Evolutionary conservation across 257 asterid genomes (phyloP).

Genomic region (Scutellaria baicalensis): DNA sequence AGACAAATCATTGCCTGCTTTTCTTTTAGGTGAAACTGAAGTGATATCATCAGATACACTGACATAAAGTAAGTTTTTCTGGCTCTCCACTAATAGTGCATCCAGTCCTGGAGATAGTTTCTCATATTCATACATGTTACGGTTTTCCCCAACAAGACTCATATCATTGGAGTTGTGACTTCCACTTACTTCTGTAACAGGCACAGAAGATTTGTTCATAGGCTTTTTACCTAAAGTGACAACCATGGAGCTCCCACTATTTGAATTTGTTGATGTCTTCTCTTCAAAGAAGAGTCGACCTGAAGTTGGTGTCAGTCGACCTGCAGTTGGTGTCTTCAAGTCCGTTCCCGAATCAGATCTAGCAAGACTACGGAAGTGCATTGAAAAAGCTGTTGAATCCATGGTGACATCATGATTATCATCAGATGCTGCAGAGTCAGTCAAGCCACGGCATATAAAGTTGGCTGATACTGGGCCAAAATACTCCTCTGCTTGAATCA

Average conservation of each 20-base stretch:
- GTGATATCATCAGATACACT: slow-evolving; percentile 34
- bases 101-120: slow-evolving; percentile 62
- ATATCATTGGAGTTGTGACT: slow-evolving; percentile 61
- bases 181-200: slow-evolving; percentile 37
- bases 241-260: slow-evolving; percentile 54
- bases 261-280: slow-evolving; percentile 52
- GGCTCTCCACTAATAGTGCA: slow-evolving; percentile 57
- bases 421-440: slow-evolving; percentile 79
- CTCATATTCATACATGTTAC: slow-evolving; percentile 58
- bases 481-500: slow-evolving; percentile 57
- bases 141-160: slow-evolving; percentile 76
- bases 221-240: slow-evolving; percentile 44
- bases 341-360: slow-evolving; percentile 75
- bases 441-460: slow-evolving; percentile 76
- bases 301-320: slow-evolving; percentile 62
- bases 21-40: slow-evolving; percentile 28
- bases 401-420: slow-evolving; percentile 80
- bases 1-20: slow-evolving; percentile 14
- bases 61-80: slow-evolving; percentile 24
- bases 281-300: slow-evolving; percentile 55
- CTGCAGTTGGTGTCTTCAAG: slow-evolving; percentile 67
- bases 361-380: slow-evolving; percentile 90
- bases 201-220: slow-evolving; percentile 22
- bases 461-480: slow-evolving; percentile 93
- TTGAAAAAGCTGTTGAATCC: slow-evolving; percentile 98